Conservation (phyloP, 768 basidiomycete species). For the Agaricus subrufescens region DNA sequence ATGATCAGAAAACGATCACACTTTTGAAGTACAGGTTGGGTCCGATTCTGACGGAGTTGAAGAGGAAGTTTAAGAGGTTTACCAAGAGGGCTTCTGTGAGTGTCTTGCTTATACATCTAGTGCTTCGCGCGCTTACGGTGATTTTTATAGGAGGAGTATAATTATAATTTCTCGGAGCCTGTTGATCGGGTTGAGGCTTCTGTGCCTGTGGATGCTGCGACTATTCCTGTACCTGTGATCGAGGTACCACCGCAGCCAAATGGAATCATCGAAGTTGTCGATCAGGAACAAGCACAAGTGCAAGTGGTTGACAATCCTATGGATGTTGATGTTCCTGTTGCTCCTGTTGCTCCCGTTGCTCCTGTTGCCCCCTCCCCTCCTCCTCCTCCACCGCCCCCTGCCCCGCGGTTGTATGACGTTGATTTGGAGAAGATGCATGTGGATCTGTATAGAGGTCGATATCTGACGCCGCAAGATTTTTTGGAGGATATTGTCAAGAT, state of each 20-base stretch:
- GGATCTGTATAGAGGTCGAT: slow-evolving; percentile 78
- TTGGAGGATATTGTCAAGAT: slow-evolving; percentile 79
- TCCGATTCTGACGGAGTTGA: slow-evolving; percentile 82
- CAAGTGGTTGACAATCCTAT: slow-evolving; percentile 20
- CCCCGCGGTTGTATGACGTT: slow-evolving; percentile 69
- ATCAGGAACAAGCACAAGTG: slow-evolving; percentile 27
- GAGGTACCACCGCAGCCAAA: slow-evolving; percentile 34
- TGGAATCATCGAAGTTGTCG: slow-evolving; percentile 39
- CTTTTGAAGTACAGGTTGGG: slow-evolving; percentile 89
- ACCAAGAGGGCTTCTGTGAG: slow-evolving; percentile 74
- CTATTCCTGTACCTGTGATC: slow-evolving; percentile 17
- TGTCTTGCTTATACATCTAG: slow-evolving; percentile 7
- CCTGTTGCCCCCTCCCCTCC: background rate
- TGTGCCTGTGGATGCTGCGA: slow-evolving; percentile 20
- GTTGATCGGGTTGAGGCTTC: slow-evolving; percentile 15
- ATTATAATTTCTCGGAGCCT: slow-evolving; percentile 35
- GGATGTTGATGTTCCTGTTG: background rate
- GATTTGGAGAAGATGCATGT: slow-evolving; percentile 90
- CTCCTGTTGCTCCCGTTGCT: no score
- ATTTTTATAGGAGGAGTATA: slow-evolving; percentile 65
- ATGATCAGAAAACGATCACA: slow-evolving; percentile 72
- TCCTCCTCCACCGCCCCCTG: slow-evolving; percentile 20
- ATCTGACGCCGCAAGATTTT: slow-evolving; percentile 86
- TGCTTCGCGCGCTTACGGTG: background rate
- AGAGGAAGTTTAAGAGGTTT: slow-evolving; percentile 89